Conservation (phyloP, 805 yeast species). For the Zygosaccharomyces siamensis region DNA sequence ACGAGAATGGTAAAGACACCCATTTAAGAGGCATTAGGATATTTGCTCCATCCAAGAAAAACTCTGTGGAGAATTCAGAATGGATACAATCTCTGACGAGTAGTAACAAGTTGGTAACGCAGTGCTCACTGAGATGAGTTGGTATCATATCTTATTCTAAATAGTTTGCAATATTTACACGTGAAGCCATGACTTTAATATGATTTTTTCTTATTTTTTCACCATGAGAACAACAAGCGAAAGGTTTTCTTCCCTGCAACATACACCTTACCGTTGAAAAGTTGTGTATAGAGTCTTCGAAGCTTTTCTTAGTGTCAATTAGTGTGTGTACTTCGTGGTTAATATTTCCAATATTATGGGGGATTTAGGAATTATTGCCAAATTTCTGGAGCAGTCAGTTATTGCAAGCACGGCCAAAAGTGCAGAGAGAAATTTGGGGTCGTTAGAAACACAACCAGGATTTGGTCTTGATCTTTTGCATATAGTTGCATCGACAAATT, state of each 20-base stretch:
- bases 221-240: background rate
- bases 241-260: background rate
- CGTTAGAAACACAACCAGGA: constrained; percentile 62
- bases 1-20: constrained; percentile 94
- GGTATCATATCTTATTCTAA: background rate
- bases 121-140: constrained; percentile 9
- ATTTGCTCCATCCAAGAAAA: constrained; percentile 15
- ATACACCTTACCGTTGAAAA: background rate
- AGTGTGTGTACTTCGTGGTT: background rate
- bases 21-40: constrained; percentile 70
- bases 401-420: constrained; percentile 57
- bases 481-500: constrained; percentile 60
- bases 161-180: constrained; percentile 1
- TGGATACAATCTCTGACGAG: constrained; percentile 9
- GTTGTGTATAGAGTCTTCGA: background rate
- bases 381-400: constrained; percentile 57
- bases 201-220: background rate
- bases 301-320: background rate
- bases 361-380: constrained; percentile 50
- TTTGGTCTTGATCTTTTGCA: constrained; percentile 73
- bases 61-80: constrained; percentile 11
- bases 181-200: constrained; percentile 4
- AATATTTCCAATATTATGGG: constrained; percentile 30
- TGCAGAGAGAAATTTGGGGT: constrained; percentile 61
- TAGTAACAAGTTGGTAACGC: constrained; percentile 9